Conservation (phyloP, 1,139 yeast species). For the Saccharomycopsis phalli region DNA sequence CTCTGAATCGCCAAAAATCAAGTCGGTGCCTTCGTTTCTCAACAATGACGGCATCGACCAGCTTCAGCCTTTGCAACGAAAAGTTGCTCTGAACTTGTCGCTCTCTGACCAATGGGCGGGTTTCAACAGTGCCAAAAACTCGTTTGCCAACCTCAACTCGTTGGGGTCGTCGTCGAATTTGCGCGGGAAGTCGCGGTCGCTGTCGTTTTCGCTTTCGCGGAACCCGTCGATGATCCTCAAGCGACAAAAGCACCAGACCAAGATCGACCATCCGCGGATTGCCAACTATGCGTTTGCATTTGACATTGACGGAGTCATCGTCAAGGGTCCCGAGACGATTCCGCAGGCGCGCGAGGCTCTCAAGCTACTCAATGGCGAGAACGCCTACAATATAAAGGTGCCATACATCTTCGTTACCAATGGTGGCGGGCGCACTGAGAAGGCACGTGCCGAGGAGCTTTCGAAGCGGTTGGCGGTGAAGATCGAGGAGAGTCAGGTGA, state of each 20-base stretch:
- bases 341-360: constrained; percentile 71
- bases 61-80: constrained; percentile 50
- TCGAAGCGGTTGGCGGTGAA: constrained; percentile 49
- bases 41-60: constrained; percentile 67
- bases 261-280: constrained; percentile 59
- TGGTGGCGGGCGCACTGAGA: constrained; percentile 82
- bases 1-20: constrained; percentile 18
- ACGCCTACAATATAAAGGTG: constrained; percentile 70
- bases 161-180: constrained; percentile 21
- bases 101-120: constrained; percentile 59
- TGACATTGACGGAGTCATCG: constrained; percentile 79
- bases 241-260: constrained; percentile 38
- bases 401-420: constrained; percentile 82
- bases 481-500: constrained; percentile 66
- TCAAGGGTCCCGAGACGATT: constrained; percentile 71
- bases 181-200: constrained; percentile 13
- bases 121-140: constrained; percentile 35
- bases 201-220: constrained; percentile 30
- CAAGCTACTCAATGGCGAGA: constrained; percentile 61
- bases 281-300: constrained; percentile 83
- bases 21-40: constrained; percentile 37
- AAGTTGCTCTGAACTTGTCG: constrained; percentile 63
- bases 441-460: constrained; percentile 60
- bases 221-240: constrained; percentile 35
- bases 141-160: constrained; percentile 35